Percentiles rank a stretch among this genome's conserved stretches.
These are phyloP conservation scores for Kodamaea lidongshanica DNA, from an alignment of 805 yeast species.

Conservation along the genomic window DNA sequence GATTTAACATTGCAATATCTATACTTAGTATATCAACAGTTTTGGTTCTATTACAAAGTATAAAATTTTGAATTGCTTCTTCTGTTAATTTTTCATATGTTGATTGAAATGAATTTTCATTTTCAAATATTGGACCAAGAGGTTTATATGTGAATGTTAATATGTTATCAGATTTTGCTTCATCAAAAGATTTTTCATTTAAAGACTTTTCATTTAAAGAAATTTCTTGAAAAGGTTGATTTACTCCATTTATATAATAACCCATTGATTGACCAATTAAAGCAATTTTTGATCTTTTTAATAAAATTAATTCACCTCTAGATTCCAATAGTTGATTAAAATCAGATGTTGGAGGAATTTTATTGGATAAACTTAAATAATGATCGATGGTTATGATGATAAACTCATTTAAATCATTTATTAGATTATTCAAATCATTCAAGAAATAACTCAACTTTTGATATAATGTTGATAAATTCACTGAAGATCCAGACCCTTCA, in stretches of 20 bases:
- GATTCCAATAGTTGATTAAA: slow-evolving; percentile 29
- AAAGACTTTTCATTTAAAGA: slow-evolving; percentile 12
- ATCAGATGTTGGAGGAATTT: slow-evolving; percentile 11
- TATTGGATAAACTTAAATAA: slow-evolving; percentile 21
- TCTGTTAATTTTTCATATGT: slow-evolving; percentile 50
- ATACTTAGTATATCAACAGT: slow-evolving; percentile 68
- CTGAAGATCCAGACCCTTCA: slow-evolving; percentile 37
- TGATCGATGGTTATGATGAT: slow-evolving; percentile 35
- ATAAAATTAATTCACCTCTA: slow-evolving; percentile 44
- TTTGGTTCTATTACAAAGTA: slow-evolving; percentile 48
- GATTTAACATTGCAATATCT: slow-evolving; percentile 70
- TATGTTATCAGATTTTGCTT: not conserved
- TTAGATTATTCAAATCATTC: slow-evolving; percentile 22
- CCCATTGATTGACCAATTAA: slow-evolving; percentile 20
- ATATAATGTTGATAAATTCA: slow-evolving; percentile 34
- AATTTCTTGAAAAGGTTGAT: slow-evolving; percentile 18
- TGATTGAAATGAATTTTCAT: slow-evolving; percentile 17
- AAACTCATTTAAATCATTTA: slow-evolving; percentile 12
- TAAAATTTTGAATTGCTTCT: slow-evolving; percentile 47
- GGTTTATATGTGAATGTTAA: no score
- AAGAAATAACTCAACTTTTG: slow-evolving; percentile 35
- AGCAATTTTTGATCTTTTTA: slow-evolving; percentile 41
- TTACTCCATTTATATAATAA: slow-evolving; percentile 15
- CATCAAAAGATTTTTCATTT: not conserved
- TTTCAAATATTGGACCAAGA: slow-evolving; percentile 7